Evolutionary conservation across 192 early-diverging fungal genomes (phyloP).

Genomic region (Backusella westeae): DNA sequence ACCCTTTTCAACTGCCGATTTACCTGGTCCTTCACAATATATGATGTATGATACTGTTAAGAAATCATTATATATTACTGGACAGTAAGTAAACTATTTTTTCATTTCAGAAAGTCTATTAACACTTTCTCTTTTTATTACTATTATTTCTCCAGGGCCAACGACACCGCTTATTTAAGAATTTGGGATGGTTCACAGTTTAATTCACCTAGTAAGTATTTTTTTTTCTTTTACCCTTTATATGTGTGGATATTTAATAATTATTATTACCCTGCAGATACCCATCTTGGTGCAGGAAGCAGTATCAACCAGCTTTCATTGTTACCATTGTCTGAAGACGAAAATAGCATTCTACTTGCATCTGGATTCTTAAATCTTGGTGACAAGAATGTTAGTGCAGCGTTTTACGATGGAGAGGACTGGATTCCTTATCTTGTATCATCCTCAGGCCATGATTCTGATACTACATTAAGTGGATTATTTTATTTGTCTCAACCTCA

Average conservation of each 20-base stretch:
- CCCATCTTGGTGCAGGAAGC: slow-evolving; percentile 16
- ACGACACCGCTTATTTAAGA: neutral
- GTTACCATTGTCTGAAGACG: neutral
- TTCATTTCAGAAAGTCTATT: neutral
- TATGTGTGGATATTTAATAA: neutral
- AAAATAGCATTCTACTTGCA: slow-evolving; percentile 37
- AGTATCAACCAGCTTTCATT: slow-evolving; percentile 17
- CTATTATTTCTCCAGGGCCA: neutral
- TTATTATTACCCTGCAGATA: neutral
- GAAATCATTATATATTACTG: slow-evolving; percentile 31
- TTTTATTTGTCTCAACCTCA: slow-evolving; percentile 17
- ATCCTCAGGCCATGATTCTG: slow-evolving; percentile 21
- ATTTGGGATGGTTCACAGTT: slow-evolving; percentile 21
- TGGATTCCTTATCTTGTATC: slow-evolving; percentile 44
- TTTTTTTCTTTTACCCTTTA: neutral
- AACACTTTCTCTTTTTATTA: neutral
- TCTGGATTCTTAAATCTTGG: slow-evolving; percentile 45
- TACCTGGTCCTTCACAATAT: slow-evolving; percentile 10
- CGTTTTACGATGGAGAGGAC: slow-evolving; percentile 48
- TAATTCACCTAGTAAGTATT: neutral
- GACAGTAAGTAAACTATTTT: slow-evolving; percentile 27
- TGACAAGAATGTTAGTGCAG: slow-evolving; percentile 36
- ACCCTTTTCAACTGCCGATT: neutral
- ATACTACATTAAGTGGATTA: slow-evolving; percentile 6
- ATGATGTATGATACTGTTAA: slow-evolving; percentile 11